Evolutionary conservation across 257 asterid genomes (phyloP), one percentile per base, ranked within the genome.

Genomic region (Plantago ovata): DNA sequence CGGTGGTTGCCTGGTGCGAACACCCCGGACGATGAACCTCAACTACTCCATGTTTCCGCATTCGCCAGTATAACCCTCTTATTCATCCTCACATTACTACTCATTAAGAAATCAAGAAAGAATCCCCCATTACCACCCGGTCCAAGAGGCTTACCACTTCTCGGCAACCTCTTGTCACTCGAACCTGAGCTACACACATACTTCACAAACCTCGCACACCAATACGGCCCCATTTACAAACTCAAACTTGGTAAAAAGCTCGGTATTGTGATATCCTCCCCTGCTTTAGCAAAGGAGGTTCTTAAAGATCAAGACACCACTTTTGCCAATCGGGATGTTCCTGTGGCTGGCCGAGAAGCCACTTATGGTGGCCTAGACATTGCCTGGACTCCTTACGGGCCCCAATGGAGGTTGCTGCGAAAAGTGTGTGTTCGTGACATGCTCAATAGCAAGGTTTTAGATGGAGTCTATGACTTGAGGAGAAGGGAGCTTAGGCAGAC

Each of bases 391-490:
- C 88, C 90, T 1, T 79, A 85, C 51, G 96, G 96, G 1, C 76
- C 93, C 0, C 84, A 81, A 22, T 88, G 95, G 96, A 72, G 90
- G 56, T 81, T 85, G 94, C 49, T 88, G 66, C 64, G 96, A 64
- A 82, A 72, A 39, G 75, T 88, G 0, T 80, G 86, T 24, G 90
- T 81, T 0, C 77, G 79, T 0, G 93, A 83, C 39, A 85, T 88
- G 93, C 86, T 88, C 3, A 55, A 79, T 32, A 41, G 3, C 67
- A n/a, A 57, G 9, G 68, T 78, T 22, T 55, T 88, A 23, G 95
- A 85, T 12, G 74, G 89, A 2, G 84, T 83, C 0, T 85, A 81
- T 12, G 53, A n/a, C 3, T 67, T 82, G 11, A 56, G 96, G 72
- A 72, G 82, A 0, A 21, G 66, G 39, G 92, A 82, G 50, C 42